Evolutionary conservation across 768 basidiomycete species (phyloP).

Genomic region (Dentipellis fragilis): DNA sequence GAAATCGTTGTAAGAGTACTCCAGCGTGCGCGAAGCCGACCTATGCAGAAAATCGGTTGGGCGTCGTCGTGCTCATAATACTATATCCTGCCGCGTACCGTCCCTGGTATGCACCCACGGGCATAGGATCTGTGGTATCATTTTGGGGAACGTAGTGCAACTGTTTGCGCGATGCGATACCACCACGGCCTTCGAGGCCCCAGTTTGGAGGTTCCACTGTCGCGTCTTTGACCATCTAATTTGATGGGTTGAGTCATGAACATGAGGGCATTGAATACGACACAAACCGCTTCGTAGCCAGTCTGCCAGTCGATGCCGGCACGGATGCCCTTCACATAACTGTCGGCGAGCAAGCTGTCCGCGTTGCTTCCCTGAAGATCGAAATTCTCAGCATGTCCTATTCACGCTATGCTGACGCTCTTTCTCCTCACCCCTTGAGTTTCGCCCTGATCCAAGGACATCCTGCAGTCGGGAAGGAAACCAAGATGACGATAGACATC

Average conservation of each 20-base stretch:
- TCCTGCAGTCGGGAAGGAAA: neutral
- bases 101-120: neutral
- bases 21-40: neutral
- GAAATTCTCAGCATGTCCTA: neutral
- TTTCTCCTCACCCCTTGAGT: neutral
- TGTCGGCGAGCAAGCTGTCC: neutral
- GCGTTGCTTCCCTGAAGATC: neutral
- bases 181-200: neutral
- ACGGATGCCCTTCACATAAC: neutral
- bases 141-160: neutral
- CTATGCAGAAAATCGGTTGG: too few species aligned
- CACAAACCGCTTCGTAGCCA: neutral
- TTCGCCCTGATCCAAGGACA: neutral
- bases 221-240: neutral
- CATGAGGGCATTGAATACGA: neutral
- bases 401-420: neutral
- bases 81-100: neutral
- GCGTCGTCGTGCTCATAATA: too few species aligned
- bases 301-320: neutral
- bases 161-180: neutral
- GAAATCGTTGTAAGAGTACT: neutral
- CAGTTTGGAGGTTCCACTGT: neutral
- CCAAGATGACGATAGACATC: neutral
- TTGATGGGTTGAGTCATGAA: neutral
- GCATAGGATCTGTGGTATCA: neutral